phyloP scores from a whole-genome alignment of 805 yeast genomes.

The Metschnikowia baotianmanensis region DNA sequence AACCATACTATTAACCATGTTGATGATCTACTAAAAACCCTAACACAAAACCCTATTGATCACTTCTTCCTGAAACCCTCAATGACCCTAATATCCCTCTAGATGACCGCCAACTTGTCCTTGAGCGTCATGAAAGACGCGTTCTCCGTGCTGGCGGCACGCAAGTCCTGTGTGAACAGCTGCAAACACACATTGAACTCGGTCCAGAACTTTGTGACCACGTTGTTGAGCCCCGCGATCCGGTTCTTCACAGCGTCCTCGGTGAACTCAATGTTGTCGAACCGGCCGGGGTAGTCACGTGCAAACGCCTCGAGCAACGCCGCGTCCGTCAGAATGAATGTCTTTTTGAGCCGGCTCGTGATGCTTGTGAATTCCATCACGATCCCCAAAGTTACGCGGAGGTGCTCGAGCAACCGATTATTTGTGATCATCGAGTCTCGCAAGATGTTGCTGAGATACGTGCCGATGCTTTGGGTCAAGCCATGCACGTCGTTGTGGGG shows the following conservation, averaged over 20 bases:
- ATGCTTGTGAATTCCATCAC: constrained; percentile 49
- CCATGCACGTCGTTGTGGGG: constrained; percentile 9
- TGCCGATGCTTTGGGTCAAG: constrained; percentile 47
- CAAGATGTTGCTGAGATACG: constrained; percentile 59
- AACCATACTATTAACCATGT: too few species aligned
- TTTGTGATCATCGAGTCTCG: constrained; percentile 68
- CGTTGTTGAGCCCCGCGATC: constrained; percentile 15
- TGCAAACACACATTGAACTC: constrained; percentile 15
- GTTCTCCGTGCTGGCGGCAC: constrained; percentile 15
- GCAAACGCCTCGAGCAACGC: constrained; percentile 43
- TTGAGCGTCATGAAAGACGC: constrained; percentile 12
- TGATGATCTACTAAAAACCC: too few species aligned
- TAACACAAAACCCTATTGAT: too few species aligned
- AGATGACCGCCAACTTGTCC: constrained; percentile 14
- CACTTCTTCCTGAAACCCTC: too few species aligned
- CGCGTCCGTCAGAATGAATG: constrained; percentile 47
- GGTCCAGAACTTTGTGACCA: constrained; percentile 18
- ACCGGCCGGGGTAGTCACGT: constrained; percentile 28
- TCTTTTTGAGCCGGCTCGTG: constrained; percentile 51
- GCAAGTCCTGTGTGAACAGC: constrained; percentile 12
- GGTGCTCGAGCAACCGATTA: constrained; percentile 46
- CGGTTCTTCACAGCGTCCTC: constrained; percentile 29
- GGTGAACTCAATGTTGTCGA: constrained; percentile 34
- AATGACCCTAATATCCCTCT: neutral
- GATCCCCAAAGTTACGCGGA: constrained; percentile 46